Base-by-base conservation (phyloP, 495 filamentous ascomycete genomes). In the Aspergillus carlsbadensis region DNA sequence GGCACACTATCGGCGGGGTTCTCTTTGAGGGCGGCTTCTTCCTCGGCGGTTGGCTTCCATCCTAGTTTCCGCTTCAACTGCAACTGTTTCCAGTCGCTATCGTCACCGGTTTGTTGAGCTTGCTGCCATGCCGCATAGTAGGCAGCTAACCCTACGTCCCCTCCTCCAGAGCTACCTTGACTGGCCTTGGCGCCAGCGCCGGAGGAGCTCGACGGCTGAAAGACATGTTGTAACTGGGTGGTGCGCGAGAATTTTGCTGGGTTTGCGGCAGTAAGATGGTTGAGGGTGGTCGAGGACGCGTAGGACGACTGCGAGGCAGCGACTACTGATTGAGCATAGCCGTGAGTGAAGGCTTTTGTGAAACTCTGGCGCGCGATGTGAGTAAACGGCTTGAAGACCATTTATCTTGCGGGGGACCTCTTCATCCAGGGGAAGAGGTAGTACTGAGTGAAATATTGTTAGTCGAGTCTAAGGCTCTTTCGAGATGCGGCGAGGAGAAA, bases 341-440 rank as follows among this genome's bases (percentile, higher is more conserved):
- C 93, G 83, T 96, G 91, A 69, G 91, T 92, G 72, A 98, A 87
- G 71, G 91, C 88, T 82, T 98, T 98, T 62, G 89, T 83, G 69
- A 96, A 87, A 85, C 89, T 93, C 78, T 92, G 90, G 76, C 95
- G 94, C 84, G 95, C 90, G 82, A 98, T 87, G 75, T 91, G 89
- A 78, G 92, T 83, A 63, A 88, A 85, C 64, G 82, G 80, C 69
- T 89, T 89, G 73, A 90, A 87, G 65, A 90, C 86, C 87, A 91
- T 91, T 89, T 86, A 87, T 86, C 73, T 79, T 61, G 78, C 69
- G 59, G 73, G 73, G 57, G 69, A 79, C 70, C 76, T 75, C 74
- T 77, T 79, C 75, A 77, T 79, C 75, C 76, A 58, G 56, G 62
- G 58, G 72, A 78, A 79, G 76, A 77, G 74, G 74, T 64, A 71